Evolutionary conservation across 2,329 filamentous ascomycete genomes (phyloP).

Genomic region (Cytospora chrysosperma): DNA sequence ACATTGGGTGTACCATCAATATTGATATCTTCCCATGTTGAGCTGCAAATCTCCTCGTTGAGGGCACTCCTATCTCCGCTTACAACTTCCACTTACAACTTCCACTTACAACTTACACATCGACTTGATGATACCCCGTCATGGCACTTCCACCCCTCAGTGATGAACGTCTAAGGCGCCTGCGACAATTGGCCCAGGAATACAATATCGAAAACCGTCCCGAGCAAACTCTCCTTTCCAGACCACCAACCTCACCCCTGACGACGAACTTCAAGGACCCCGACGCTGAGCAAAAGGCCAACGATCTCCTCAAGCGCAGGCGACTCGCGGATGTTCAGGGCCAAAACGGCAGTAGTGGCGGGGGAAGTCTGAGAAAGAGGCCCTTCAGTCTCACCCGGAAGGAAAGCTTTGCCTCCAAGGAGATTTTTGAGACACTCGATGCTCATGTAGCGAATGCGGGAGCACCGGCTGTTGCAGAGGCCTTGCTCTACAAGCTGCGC

Average conservation of each 20-base stretch:
- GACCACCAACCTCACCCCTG: constrained; percentile 37
- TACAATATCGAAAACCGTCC: constrained; percentile 47
- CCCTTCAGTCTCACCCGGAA: constrained; percentile 47
- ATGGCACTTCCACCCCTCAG: constrained; percentile 22
- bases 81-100: no score
- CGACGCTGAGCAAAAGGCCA: constrained; percentile 52
- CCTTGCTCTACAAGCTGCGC: constrained; percentile 50
- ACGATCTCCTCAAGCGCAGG: constrained; percentile 52
- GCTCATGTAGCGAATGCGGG: constrained; percentile 49
- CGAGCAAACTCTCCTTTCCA: constrained; percentile 39
- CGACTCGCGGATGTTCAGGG: constrained; percentile 35
- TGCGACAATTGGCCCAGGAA: constrained; percentile 50
- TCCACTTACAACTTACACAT: neutral
- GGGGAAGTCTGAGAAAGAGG: constrained; percentile 33
- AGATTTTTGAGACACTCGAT: constrained; percentile 52
- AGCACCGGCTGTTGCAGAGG: constrained; percentile 55
- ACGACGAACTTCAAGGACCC: constrained; percentile 45
- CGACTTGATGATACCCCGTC: neutral
- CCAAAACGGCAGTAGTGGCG: constrained; percentile 30
- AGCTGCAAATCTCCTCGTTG: neutral
- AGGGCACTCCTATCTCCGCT: neutral
- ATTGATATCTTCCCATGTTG: neutral
- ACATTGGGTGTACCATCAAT: no score
- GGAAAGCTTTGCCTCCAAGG: constrained; percentile 52
- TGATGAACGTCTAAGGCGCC: constrained; percentile 46